Conservation (phyloP, 2,329 filamentous ascomycete species). For the Cordyceps cateniannulata region DNA sequence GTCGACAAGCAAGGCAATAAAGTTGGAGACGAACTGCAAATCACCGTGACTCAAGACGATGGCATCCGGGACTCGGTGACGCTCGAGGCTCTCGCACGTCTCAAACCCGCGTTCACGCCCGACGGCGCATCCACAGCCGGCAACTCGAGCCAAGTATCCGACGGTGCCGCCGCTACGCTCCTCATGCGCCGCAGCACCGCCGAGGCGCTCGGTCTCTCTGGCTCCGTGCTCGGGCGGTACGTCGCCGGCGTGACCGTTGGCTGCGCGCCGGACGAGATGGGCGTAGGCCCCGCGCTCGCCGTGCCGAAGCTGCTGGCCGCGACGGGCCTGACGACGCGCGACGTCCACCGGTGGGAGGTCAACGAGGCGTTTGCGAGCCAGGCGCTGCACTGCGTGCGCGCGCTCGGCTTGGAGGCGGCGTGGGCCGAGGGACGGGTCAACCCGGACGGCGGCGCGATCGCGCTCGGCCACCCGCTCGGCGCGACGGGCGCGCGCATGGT, state of each 20-base stretch:
- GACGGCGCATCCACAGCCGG: conserved; percentile 77
- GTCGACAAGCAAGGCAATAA: conserved; percentile 54
- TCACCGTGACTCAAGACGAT: conserved; percentile 73
- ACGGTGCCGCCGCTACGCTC: conserved; percentile 77
- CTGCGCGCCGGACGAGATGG: conserved; percentile 88
- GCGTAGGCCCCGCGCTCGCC: conserved; percentile 77
- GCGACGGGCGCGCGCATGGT: conserved; percentile 81
- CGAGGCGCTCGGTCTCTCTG: conserved; percentile 60
- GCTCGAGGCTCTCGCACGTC: conserved; percentile 62
- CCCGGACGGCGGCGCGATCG: conserved; percentile 88
- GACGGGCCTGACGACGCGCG: conserved; percentile 57
- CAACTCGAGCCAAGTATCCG: conserved; percentile 79
- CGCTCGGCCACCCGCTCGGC: conserved; percentile 85
- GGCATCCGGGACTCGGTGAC: conserved; percentile 67
- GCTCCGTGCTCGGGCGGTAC: conserved; percentile 74
- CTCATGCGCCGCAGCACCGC: conserved; percentile 82
- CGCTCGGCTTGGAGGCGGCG: conserved; percentile 57
- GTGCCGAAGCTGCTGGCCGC: conserved; percentile 74
- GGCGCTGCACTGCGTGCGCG: conserved; percentile 63
- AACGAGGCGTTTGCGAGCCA: conserved; percentile 75
- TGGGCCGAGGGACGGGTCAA: conserved; percentile 69
- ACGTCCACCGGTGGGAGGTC: conserved; percentile 86
- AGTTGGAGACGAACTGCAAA: conserved; percentile 47
- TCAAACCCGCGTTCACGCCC: conserved; percentile 79
- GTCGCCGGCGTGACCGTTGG: conserved; percentile 70